A percentile compares a stretch with the other conserved stretches of the same genome.
phyloP scores from a whole-genome alignment of 2,329 filamentous ascomycete genomes.

The Exutisphaerella laricina region DNA sequence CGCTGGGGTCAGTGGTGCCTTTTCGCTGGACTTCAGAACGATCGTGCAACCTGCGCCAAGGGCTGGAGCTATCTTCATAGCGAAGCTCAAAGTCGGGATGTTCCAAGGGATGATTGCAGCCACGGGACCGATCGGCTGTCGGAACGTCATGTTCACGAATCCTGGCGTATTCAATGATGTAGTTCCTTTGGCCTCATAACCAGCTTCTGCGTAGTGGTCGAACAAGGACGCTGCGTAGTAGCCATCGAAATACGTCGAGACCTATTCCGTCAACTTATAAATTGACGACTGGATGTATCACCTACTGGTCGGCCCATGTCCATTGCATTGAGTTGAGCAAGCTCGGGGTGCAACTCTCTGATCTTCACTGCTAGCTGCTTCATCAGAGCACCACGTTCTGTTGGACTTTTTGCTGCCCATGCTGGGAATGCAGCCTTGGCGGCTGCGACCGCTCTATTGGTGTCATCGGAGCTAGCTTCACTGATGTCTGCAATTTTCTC shows the following conservation, averaged over 20 bases:
- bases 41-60: conserved; percentile 36
- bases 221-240: conserved; percentile 34
- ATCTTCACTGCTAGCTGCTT: conserved; percentile 46
- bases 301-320: conserved; percentile 43
- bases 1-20: conserved; percentile 46
- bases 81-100: conserved; percentile 68
- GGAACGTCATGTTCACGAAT: conserved; percentile 38
- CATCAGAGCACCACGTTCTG: conserved; percentile 39
- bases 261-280: conserved; percentile 6
- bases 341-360: conserved; percentile 37
- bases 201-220: conserved; percentile 43
- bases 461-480: conserved; percentile 60
- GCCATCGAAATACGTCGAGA: conserved; percentile 36
- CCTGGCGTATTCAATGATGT: conserved; percentile 47
- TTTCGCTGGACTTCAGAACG: conserved; percentile 51
- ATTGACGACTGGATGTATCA: too few species aligned
- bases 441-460: conserved; percentile 63
- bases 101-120: conserved; percentile 75
- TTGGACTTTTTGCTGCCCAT: conserved; percentile 49
- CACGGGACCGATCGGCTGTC: conserved; percentile 29
- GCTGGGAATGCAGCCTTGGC: conserved; percentile 60
- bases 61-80: conserved; percentile 68
- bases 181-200: conserved; percentile 39
- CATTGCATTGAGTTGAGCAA: conserved; percentile 43
- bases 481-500: conserved; percentile 51